A percentile compares a stretch with the other conserved stretches of the same genome.
phyloP scores from a whole-genome alignment of 2,329 filamentous ascomycete species.

The Chaetomium sp. region DNA sequence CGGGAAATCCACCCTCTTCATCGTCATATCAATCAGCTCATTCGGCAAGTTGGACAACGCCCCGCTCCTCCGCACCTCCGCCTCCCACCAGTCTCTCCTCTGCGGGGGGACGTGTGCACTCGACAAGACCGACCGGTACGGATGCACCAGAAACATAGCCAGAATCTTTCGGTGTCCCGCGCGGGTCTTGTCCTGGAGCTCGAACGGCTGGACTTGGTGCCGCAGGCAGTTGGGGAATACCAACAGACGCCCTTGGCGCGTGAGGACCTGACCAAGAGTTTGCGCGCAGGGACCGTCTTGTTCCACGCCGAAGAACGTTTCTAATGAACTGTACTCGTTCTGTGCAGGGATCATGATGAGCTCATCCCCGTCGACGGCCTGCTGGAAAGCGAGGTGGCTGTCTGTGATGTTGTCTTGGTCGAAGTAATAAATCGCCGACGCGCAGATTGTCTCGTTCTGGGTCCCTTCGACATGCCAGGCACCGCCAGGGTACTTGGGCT shows the following conservation, averaged over 20 bases:
- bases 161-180: constrained; percentile 55
- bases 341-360: constrained; percentile 28
- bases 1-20: constrained; percentile 21
- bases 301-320: constrained; percentile 31
- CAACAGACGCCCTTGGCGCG: constrained; percentile 42
- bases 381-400: constrained; percentile 44
- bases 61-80: constrained; percentile 6
- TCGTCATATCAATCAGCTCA: constrained; percentile 25
- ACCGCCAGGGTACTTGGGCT: constrained; percentile 47
- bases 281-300: constrained; percentile 34
- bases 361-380: constrained; percentile 30
- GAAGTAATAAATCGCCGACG: constrained; percentile 57
- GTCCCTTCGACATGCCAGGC: constrained; percentile 51
- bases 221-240: constrained; percentile 51
- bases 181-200: constrained; percentile 42
- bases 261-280: constrained; percentile 42
- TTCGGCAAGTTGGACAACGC: constrained; percentile 17
- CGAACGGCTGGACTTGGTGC: constrained; percentile 46
- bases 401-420: constrained; percentile 54
- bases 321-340: constrained; percentile 30
- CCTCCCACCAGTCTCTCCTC: constrained; percentile 16
- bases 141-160: constrained; percentile 56
- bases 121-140: constrained; percentile 38
- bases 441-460: constrained; percentile 57
- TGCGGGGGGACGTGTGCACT: constrained; percentile 13